Evolutionary conservation across 768 basidiomycete species (phyloP), one percentile per base, ranked within the genome.

Genomic region (Rhizopogon vinicolor): DNA sequence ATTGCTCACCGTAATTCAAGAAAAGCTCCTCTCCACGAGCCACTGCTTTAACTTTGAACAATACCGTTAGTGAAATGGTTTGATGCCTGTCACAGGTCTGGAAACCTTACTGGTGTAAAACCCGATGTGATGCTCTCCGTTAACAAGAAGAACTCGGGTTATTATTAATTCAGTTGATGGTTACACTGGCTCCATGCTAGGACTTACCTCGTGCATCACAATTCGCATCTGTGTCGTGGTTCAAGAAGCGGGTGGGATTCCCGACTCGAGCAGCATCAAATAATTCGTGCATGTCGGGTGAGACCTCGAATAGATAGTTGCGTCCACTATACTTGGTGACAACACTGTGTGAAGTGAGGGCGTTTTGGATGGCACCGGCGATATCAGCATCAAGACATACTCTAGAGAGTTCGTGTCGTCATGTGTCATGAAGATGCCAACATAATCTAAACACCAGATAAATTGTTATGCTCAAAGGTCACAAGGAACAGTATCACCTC

Each of bases 161-260:
- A 25, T 25, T 25, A 25, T 25, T 25, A 4, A 25, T 37, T 37
- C 33, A 37, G 19, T 5, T 37, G 48, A 49, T 9, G 31, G 46
- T 14, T 12, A 25, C 19, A 16, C 14, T 46, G 19, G 16, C 33
- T 53, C 37, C 12, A 46, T 7, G 14, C 14, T 29, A 19, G 0
- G 16, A 64, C 68, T 58, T 54, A 76, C 74, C 7, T 2, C 0
- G 54, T 53, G 72, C 69, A 8, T 44, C 51, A n/a, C 66, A 63
- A 49, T 65, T 63, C 3, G 41, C 62, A 13, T 44, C 16, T 4
- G 48, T 44, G 14, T 19, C 22, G 51, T 77, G 75, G 58, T 81
- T 81, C 2, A 81, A 57, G 52, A 72, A 81, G 33, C 79, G 66
- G 0, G 73, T 77, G 42, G 72, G 65, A 63, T 82, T 79, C 0